Conservation (phyloP, 306 rosid species). For the Inga laurina region DNA sequence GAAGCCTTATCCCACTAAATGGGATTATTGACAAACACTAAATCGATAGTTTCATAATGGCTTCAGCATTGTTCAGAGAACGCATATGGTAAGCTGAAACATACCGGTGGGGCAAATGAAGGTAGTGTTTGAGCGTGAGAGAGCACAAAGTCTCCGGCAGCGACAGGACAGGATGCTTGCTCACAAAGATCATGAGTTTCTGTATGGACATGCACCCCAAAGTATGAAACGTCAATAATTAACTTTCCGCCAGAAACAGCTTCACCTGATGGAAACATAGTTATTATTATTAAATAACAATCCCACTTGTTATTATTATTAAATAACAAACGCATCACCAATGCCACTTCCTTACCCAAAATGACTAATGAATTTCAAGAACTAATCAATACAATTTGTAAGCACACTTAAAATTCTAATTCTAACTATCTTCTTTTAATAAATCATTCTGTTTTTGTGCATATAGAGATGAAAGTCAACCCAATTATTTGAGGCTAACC, state of each 20-base stretch:
- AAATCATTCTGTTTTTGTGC: background rate
- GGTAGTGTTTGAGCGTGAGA: slow-evolving; percentile 63
- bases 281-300: too few species aligned
- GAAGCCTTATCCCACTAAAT: too few species aligned
- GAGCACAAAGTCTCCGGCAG: slow-evolving; percentile 51
- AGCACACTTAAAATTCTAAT: background rate
- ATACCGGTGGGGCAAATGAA: slow-evolving; percentile 56
- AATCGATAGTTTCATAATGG: background rate
- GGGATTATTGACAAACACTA: too few species aligned
- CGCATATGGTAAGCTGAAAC: slow-evolving; percentile 27
- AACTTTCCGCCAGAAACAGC: slow-evolving; percentile 54
- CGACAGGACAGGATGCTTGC: slow-evolving; percentile 48
- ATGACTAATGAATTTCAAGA: background rate
- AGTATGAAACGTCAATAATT: slow-evolving; percentile 47
- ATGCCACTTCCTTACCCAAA: background rate
- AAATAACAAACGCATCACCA: background rate
- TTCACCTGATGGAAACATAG: slow-evolving; percentile 40
- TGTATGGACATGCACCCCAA: slow-evolving; percentile 55
- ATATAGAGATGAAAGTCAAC: background rate
- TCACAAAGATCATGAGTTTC: slow-evolving; percentile 62
- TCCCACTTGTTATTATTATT: background rate
- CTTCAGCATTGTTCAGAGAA: slow-evolving; percentile 6
- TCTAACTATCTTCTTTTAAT: background rate
- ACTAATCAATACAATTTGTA: background rate
- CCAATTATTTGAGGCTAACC: background rate